Base-by-base conservation (phyloP, 1,284 basidiomycete genomes). In the Clitocybe nebularis region DNA sequence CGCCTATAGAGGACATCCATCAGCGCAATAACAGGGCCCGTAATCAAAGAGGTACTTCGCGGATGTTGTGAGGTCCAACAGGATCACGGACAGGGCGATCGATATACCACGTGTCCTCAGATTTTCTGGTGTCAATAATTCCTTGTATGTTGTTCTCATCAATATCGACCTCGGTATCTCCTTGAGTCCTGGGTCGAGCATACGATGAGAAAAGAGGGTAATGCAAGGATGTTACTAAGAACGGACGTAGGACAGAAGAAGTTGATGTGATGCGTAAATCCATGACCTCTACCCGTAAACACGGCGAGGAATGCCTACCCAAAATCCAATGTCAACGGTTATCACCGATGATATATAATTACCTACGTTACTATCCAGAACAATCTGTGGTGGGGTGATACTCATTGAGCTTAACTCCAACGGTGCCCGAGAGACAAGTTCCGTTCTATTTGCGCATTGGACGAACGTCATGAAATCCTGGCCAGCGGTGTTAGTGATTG, bases 241-340 rank as follows among this genome's bases (percentile, higher is more conserved):
- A n/a, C 34, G 7, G 14, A 60, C 58, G 50, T 50, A 5, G 58
- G 58, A 20, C 53, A 41, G 41, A 56, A 58, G 33, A 60, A 60
- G 28, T 57, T 58, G 5, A 58, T 53, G 39, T 59, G 56, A n/a
- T 50, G 50, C 2, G 46, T 49, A 1, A 47, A 36, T 0, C 58
- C 57, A 46, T 57, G 58, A 0, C 54, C 58, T 37, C 56, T 48
- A 4, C 58, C 58, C 2, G 55, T 60, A 34, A 60, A 58, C 9
- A 60, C 56, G 2, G 56, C 58, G 0, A 58, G 34, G 7, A 53
- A 44, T n/a, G 56, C 58, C 58, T 60, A 25, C n/a, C n/a, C 21
- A 10, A 28, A n/a, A n/a, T n/a, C n/a, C n/a, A n/a, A 10, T 19
- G 10, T 22, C 10, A 39, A 22, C 7, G 23, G n/a, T 4, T 22